Base-by-base conservation (phyloP, 2,329 filamentous ascomycete species). In the Fusarium coicis region DNA sequence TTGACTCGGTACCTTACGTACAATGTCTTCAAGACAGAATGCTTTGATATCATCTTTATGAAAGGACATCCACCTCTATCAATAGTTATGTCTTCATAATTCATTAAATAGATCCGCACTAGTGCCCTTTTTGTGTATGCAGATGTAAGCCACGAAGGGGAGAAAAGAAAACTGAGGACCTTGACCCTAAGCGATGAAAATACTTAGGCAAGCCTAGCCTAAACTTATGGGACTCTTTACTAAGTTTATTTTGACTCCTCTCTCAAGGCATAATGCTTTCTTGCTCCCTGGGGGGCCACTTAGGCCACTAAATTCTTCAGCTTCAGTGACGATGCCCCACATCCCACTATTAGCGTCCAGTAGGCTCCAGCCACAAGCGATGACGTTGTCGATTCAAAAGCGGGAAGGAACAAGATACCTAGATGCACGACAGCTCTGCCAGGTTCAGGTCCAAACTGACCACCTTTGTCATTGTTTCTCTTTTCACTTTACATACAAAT, bases 331-430 rank as follows among this genome's bases (percentile, higher is more conserved):
- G 11, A 21, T 61, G 56, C 61, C 49, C 60, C 58, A 54, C 56
- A 58, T 60, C 44, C 68, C 73, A 72, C 70, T 30, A 44, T 39
- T 61, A 60, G 59, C 67, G 58, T 63, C 63, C 62, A 46, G 68
- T 65, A 49, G 59, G 39, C 63, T 66, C 68, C 70, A 77, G 80
- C 79, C 79, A 79, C 78, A 79, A 63, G 68, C 78, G 79, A 81
- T 81, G 80, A 81, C 80, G 80, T 81, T 80, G 78, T 76, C 68
- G 73, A 79, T 73, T 78, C 59, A 65, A 74, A 74, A 62, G 64
- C 59, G 68, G 74, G 70, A 76, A 74, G 53, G 61, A 74, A 68
- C 60, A 46, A 58, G 44, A 37, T 61, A 26, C 26, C 26, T 26
- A 65, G 57, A 52, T 58, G 56, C 70, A 72, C 62, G 63, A 75